Base-by-base conservation (phyloP, 1,284 basidiomycete genomes). In the Ustilago loliicola region DNA sequence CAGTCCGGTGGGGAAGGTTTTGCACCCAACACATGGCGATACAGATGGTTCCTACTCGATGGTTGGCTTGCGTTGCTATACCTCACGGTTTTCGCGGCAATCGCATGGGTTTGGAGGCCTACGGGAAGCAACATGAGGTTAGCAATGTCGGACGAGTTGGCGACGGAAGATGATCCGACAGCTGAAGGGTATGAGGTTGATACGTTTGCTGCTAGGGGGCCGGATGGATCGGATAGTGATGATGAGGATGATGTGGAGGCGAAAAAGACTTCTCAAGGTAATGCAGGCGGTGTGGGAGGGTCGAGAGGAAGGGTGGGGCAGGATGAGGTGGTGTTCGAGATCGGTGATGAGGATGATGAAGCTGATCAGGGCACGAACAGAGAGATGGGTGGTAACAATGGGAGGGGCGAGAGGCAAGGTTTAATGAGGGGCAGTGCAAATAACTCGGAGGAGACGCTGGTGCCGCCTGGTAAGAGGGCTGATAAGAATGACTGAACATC, bases 31-130 rank as follows among this genome's bases (percentile, higher is more conserved):
- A 93, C 94, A n/a, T 99, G 96, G 96, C 90, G 90, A 76, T 91
- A 91, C 61, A 91, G 96, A 58, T 99, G 97, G 97, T 94, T 95
- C 91, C 88, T 99, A 17, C 90, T 99, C 50, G 97, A 99, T 82
- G 97, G 95, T n/a, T 98, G 94, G 90, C 90, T 98, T 32, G 91
- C 93, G 1, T 88, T 95, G 32, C 91, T 87, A 10, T 87, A 87
- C 66, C 75, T 87, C 10, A 52, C 56, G 32, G 91, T 93, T 52
- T 98, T 99, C 86, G 88, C 89, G 53, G 89, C 91, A 10, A 94
- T 98, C 74, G 91, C 93, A 2, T 98, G 91, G 88, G 89, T 98
- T 30, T 99, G 97, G 96, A 90, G 95, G 48, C 96, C 96, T 66
- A 94, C 95, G 2, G 91, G 91, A 45, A 92, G 95, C 87, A 99